phyloP scores from a whole-genome alignment of 2,329 filamentous ascomycete species.

The Diatrype stigma region DNA sequence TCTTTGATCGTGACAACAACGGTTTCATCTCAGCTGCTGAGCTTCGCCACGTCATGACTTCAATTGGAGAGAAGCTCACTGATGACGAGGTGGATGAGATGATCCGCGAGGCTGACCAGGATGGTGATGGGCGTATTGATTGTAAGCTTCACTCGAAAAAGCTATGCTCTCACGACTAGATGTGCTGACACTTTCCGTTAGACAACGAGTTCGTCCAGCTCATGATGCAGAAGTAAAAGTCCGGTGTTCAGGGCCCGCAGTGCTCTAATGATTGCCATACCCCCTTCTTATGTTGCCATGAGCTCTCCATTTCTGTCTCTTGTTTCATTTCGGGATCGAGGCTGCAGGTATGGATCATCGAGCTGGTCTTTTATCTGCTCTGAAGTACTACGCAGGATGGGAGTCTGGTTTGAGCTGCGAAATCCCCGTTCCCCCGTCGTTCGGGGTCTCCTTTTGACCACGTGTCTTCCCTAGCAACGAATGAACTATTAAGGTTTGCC shows the following conservation, averaged over 20 bases:
- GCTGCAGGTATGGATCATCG: slow-evolving; percentile 5
- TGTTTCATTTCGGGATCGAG: slow-evolving; percentile 1
- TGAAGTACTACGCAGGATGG: no score
- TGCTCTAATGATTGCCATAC: neutral
- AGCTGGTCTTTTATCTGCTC: slow-evolving; percentile 1
- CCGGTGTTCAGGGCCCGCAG: neutral
- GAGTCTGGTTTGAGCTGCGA: no score
- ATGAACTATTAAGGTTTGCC: no score
- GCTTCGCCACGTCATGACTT: slow-evolving; percentile 87
- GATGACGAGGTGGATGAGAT: slow-evolving; percentile 91
- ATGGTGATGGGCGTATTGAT: slow-evolving; percentile 83
- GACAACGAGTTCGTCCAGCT: slow-evolving; percentile 92
- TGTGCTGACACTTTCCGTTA: slow-evolving; percentile 34
- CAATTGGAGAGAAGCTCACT: slow-evolving; percentile 85
- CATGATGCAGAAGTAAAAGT: slow-evolving; percentile 87
- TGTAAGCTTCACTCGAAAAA: slow-evolving; percentile 51
- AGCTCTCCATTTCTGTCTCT: slow-evolving; percentile 8
- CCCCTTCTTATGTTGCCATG: slow-evolving; percentile 9
- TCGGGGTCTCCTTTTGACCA: no score
- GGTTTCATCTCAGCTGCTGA: slow-evolving; percentile 87
- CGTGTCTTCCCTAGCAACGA: no score
- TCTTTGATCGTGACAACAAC: slow-evolving; percentile 87
- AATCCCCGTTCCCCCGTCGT: no score
- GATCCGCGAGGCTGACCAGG: slow-evolving; percentile 88
- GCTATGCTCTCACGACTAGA: neutral